phyloP scores from a whole-genome alignment of 73 alveolate species.

The Breviolum minutum region DNA sequence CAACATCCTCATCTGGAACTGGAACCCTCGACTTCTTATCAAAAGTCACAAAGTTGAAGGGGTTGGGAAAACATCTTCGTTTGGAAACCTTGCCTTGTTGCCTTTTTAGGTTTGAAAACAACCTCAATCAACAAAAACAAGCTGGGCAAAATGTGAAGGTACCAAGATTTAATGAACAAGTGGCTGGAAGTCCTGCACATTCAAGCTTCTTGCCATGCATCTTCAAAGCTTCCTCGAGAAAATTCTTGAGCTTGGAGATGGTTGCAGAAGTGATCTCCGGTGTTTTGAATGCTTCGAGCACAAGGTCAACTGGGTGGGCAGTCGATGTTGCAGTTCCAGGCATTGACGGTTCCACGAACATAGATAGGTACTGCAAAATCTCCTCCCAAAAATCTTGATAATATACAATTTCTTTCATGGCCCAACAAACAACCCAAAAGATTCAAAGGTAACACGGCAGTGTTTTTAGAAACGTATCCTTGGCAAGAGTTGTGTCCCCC shows the following conservation, averaged over 20 bases:
- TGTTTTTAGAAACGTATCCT: neutral
- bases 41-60: too few species aligned
- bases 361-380: neutral
- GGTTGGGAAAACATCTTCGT: neutral
- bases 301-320: neutral
- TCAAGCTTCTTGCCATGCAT: neutral
- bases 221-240: conserved; percentile 16
- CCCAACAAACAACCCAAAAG: neutral
- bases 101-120: neutral
- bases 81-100: too few species aligned
- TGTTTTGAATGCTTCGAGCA: neutral
- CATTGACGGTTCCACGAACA: neutral
- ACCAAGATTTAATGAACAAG: neutral
- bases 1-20: neutral
- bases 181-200: neutral
- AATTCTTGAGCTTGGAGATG: neutral
- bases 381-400: neutral
- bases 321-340: neutral
- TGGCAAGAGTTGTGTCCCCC: conserved; percentile 1
- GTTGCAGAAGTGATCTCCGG: neutral
- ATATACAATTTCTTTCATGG: neutral
- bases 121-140: neutral
- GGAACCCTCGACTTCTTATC: neutral
- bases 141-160: neutral
- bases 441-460: neutral